Conservation (phyloP, 345 rosid genomes). For the Lepidium aucheri region DNA sequence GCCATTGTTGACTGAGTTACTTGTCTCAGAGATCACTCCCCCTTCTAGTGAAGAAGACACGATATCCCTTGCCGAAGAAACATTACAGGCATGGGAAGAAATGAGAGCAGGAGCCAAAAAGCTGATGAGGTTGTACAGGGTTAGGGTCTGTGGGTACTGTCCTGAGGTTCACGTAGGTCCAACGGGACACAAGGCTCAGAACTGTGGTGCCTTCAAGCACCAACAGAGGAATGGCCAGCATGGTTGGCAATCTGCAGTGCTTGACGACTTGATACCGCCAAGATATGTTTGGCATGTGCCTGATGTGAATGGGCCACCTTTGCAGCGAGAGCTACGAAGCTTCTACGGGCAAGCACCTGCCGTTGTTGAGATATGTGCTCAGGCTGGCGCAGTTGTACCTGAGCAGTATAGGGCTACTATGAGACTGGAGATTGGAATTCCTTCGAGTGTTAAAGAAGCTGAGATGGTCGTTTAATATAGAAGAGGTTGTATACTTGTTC, state of each 20-base stretch:
- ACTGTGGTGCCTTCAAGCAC: constrained; percentile 92
- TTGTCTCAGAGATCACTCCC: constrained; percentile 41
- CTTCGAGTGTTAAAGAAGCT: constrained; percentile 59
- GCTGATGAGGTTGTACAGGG: constrained; percentile 78
- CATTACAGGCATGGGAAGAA: constrained; percentile 63
- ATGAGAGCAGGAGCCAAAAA: constrained; percentile 76
- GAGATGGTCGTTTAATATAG: constrained; percentile 85
- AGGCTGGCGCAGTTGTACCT: constrained; percentile 73
- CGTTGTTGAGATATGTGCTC: constrained; percentile 76
- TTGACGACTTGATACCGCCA: constrained; percentile 84
- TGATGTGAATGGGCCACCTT: constrained; percentile 54
- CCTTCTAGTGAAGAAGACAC: constrained; percentile 56
- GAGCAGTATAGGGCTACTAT: constrained; percentile 79
- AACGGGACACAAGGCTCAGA: constrained; percentile 86
- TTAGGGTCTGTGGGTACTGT: constrained; percentile 94
- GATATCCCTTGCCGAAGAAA: constrained; percentile 62
- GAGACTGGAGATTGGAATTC: constrained; percentile 94
- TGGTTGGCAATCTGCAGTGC: constrained; percentile 90
- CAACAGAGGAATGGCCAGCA: constrained; percentile 95
- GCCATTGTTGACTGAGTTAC: constrained; percentile 53
- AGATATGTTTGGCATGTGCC: constrained; percentile 95
- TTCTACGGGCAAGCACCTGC: constrained; percentile 95
- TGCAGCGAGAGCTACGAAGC: constrained; percentile 59
- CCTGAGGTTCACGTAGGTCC: constrained; percentile 92
- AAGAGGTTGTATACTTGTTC: constrained; percentile 4